A percentile compares a stretch with the other conserved stretches of the same genome.
phyloP scores from a whole-genome alignment of 1,139 yeast genomes.

The Geotrichum australiense region DNA sequence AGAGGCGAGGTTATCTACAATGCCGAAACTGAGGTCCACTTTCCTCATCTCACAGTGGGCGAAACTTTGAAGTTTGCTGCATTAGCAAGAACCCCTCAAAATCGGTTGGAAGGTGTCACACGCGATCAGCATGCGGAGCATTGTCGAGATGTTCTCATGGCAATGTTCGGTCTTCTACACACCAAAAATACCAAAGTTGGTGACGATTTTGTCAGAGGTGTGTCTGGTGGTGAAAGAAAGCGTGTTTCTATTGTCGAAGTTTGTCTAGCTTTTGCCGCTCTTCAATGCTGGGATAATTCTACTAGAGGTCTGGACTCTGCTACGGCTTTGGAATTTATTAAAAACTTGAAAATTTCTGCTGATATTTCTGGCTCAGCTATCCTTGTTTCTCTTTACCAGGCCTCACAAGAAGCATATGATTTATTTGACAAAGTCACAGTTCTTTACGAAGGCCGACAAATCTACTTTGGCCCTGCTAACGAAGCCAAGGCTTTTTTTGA shows the following conservation, averaged over 20 bases:
- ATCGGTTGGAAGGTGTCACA: slow-evolving; percentile 54
- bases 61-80: slow-evolving; percentile 65
- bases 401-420: slow-evolving; percentile 71
- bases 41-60: slow-evolving; percentile 67
- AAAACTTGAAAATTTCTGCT: slow-evolving; percentile 61
- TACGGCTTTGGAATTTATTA: slow-evolving; percentile 67
- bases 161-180: slow-evolving; percentile 63
- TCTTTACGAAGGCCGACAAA: slow-evolving; percentile 70
- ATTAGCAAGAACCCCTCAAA: slow-evolving; percentile 55
- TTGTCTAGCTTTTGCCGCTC: slow-evolving; percentile 51
- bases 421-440: slow-evolving; percentile 68
- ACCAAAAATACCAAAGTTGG: slow-evolving; percentile 68
- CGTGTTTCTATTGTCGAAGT: slow-evolving; percentile 75
- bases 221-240: slow-evolving; percentile 80
- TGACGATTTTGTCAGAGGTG: slow-evolving; percentile 66
- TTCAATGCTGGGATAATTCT: slow-evolving; percentile 71
- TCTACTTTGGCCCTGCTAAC: slow-evolving; percentile 58
- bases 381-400: slow-evolving; percentile 75
- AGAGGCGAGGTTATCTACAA: slow-evolving; percentile 68
- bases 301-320: slow-evolving; percentile 73
- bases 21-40: slow-evolving; percentile 65
- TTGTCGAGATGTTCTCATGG: slow-evolving; percentile 62
- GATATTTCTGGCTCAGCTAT: slow-evolving; percentile 54
- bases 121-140: slow-evolving; percentile 55
- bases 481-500: slow-evolving; percentile 55